Base-by-base conservation (phyloP, 2,329 filamentous ascomycete genomes). In the Geosmithia putterillii region DNA sequence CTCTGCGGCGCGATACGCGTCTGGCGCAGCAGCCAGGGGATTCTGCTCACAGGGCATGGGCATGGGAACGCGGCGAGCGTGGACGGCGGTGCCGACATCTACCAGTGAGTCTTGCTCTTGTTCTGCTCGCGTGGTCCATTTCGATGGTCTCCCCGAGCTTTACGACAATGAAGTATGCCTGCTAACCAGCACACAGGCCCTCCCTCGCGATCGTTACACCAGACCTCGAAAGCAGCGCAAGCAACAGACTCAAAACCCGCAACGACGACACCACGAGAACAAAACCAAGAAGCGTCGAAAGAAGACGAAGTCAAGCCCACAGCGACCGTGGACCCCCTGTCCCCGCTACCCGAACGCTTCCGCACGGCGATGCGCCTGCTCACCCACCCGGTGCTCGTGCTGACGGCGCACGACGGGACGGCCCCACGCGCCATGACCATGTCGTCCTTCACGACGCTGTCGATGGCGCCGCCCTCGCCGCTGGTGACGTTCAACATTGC, bases 401-500 rank as follows among this genome's bases (percentile, higher is more conserved):
- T 72, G 52, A 76, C 73, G 19, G 60, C 71, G 19, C 55, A 60
- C n/a, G 56, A 61, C 32, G 48, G 54, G 25, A 19, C 56, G 46
- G 43, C 52, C 36, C 54, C 67, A 6, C 64, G 68, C 25, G 74
- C 67, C 40, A 74, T 79, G 67, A 78, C 75, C 25, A 73, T 77
- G 63, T 78, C 75, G 7, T 77, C 73, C 2, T 70, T 79, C 48
- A 74, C 74, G 2, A 76, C 73, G 0, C 57, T 79, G 21, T 66
- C 70, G 15, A 62, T 78, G 17, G 50, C 54, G n/a, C 28, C 28
- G 28, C 73, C 74, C 0, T 63, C 58, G 21, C 73, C 74, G 1
- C 59, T 73, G 10, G 57, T 79, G 7, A 70, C 67, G 1, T 78
- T 79, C 62, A 79, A 79, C 58, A 64, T 79, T 41, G 66, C 66